Conservation (phyloP, 495 filamentous ascomycete species). For the Hypoxylon rickii region DNA sequence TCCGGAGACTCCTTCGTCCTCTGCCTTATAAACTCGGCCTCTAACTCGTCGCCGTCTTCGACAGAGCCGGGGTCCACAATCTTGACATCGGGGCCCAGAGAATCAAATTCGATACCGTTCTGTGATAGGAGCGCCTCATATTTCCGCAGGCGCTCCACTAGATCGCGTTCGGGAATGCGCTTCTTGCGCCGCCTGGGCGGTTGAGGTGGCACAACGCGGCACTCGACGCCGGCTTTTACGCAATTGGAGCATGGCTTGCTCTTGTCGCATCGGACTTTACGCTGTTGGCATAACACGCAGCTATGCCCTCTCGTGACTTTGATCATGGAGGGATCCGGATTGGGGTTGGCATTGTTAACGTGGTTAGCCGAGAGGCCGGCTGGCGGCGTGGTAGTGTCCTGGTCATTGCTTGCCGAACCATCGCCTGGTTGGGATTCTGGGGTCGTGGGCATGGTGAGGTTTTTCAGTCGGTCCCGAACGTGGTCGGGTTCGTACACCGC, state of each 20-base stretch:
- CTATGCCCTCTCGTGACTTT: slow-evolving; percentile 62
- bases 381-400: slow-evolving; percentile 38
- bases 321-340: slow-evolving; percentile 44
- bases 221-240: slow-evolving; percentile 63
- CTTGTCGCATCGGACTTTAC: slow-evolving; percentile 71
- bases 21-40: slow-evolving; percentile 48
- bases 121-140: slow-evolving; percentile 59
- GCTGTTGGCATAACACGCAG: slow-evolving; percentile 67
- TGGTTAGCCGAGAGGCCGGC: slow-evolving; percentile 43
- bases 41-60: slow-evolving; percentile 55
- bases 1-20: slow-evolving; percentile 34
- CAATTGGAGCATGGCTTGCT: slow-evolving; percentile 69
- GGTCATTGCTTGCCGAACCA: slow-evolving; percentile 36
- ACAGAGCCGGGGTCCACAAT: slow-evolving; percentile 42
- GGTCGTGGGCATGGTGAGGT: slow-evolving; percentile 37
- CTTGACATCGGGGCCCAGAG: slow-evolving; percentile 49
- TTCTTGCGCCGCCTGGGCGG: slow-evolving; percentile 64
- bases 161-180: slow-evolving; percentile 55
- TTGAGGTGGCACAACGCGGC: slow-evolving; percentile 62
- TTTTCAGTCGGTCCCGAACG: slow-evolving; percentile 39
- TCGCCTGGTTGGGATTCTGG: slow-evolving; percentile 42
- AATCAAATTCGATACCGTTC: slow-evolving; percentile 55
- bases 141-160: slow-evolving; percentile 56
- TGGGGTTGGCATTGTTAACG: slow-evolving; percentile 39
- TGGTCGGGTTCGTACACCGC: slow-evolving; percentile 29